Base-by-base conservation (phyloP, 2,329 filamentous ascomycete genomes). In the Apiospora aurea region DNA sequence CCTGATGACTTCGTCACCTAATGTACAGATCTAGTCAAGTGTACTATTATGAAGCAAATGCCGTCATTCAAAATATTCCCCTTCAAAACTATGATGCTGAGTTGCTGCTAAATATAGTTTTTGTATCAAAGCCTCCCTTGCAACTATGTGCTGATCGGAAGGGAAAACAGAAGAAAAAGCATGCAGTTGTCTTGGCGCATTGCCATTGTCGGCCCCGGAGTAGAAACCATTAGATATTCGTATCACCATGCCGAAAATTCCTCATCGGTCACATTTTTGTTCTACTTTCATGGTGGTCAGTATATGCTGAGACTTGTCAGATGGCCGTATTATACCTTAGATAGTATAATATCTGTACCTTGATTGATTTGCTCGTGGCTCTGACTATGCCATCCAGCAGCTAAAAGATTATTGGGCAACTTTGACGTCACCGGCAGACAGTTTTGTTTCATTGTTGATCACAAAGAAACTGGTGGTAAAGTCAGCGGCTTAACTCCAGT, bases 21-120 rank as follows among this genome's bases (percentile, higher is more conserved):
- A n/a, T 61, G 53, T 61, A 38, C 57, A 64, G 34, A 64, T 64
- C 3, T 41, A 64, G 41, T 64, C 57, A 64, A 64, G 10, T 64
- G 57, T 64, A 64, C 29, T 41, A 41, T 24, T 41, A 64, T 24
- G 34, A 64, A 41, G 57, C 57, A 41, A 64, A 41, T 21, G 11
- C 57, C 57, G 21, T 14, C 34, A 57, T n/a, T 5, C 8, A 64
- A 41, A 21, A 24, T 14, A 7, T 8, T n/a, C 21, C 34, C n/a
- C 34, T 13, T 41, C 57, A 13, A 41, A 11, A 64, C 2, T 24
- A 13, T 24, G 21, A 1, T 41, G 57, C 4, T 38, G 8, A 11
- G 18, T 3, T n/a, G 26, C 29, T 26, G 14, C 24, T 10, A 38
- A n/a, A 38, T 8, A n/a, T 18, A 4, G 18, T 34, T 29, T 61